Evolutionary conservation across 129 eudicot genomes (phyloP).

Genomic region (Helianthus annuus): DNA sequence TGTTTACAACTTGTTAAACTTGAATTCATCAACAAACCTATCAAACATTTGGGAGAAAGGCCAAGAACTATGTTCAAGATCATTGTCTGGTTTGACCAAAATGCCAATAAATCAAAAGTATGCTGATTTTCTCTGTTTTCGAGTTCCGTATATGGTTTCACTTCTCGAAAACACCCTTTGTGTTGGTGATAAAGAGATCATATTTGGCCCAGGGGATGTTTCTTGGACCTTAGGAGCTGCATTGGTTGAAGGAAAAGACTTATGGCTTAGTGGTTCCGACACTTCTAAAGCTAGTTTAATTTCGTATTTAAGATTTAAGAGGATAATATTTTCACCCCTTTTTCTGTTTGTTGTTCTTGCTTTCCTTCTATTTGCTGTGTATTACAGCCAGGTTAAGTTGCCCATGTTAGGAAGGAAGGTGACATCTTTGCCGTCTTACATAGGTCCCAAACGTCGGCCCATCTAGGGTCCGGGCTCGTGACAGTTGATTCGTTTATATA

Average conservation of each 20-base stretch:
- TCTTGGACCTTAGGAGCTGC: constrained; percentile 97
- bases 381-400: constrained; percentile 68
- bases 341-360: constrained; percentile 55
- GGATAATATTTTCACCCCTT: constrained; percentile 45
- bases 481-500: constrained; percentile 15
- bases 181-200: constrained; percentile 51
- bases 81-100: constrained; percentile 46
- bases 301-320: constrained; percentile 22
- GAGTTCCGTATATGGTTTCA: constrained; percentile 68
- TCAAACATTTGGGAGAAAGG: constrained; percentile 68
- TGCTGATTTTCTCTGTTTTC: constrained; percentile 62
- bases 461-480: constrained; percentile 16
- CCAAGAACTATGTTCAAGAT: constrained; percentile 53
- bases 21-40: constrained; percentile 54
- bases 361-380: constrained; percentile 53
- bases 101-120: constrained; percentile 28
- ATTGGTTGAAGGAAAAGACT: constrained; percentile 60
- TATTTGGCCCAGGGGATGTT: constrained; percentile 83
- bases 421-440: constrained; percentile 56
- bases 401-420: constrained; percentile 68
- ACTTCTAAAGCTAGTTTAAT: constrained; percentile 20
- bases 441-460: constrained; percentile 48
- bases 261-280: constrained; percentile 32
- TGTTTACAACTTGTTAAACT: constrained; percentile 56
- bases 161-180: constrained; percentile 68